Evolutionary conservation across 495 filamentous ascomycete species (phyloP), one percentile per base, ranked within the genome.

Genomic region (Pyrenula massariospora): DNA sequence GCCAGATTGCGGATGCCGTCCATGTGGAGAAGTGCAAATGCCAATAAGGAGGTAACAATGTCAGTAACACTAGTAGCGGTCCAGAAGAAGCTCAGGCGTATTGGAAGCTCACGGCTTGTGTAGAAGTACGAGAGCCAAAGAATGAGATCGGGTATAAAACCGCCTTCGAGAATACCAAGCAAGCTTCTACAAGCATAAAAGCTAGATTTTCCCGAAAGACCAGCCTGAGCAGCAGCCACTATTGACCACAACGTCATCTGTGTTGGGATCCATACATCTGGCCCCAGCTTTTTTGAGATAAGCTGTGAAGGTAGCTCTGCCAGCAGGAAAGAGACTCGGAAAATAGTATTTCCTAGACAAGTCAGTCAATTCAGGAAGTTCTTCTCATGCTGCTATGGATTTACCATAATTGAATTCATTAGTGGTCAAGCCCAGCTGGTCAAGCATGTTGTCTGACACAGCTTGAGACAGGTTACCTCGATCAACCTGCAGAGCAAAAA

Each of bases 231-330:
- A 20, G 73, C 70, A 0, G 87, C 86, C 24, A 91, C 81, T 8
- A 91, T 59, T 62, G 83, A 87, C 86, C 88, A 94, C 2, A 77
- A 73, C 0, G 88, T 70, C 79, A 92, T 92, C 61, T 92, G 88
- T 23, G 84, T 70, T 0, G 89, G 88, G 54, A 95, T 91, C 87
- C 89, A 94, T 25, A 80, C 77, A 65, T 94, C 89, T 0, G 89
- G 88, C 0, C 90, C 90, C 23, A 92, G 58, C 65, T 76, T 79
- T 63, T 92, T 91, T 21, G 77, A 81, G 23, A 90, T 66, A 0
- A 90, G 71, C 61, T 91, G 87, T 0, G 86, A 89, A 0, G 87
- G 87, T 11, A 91, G 69, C 61, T 90, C 86, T 0, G 87, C 84
- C 12, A 75, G 68, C 2, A 90, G 68, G 64, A 91, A 89, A 2